Base-by-base conservation (phyloP, 2,329 filamentous ascomycete species). In the Mycocentrospora acerina region DNA sequence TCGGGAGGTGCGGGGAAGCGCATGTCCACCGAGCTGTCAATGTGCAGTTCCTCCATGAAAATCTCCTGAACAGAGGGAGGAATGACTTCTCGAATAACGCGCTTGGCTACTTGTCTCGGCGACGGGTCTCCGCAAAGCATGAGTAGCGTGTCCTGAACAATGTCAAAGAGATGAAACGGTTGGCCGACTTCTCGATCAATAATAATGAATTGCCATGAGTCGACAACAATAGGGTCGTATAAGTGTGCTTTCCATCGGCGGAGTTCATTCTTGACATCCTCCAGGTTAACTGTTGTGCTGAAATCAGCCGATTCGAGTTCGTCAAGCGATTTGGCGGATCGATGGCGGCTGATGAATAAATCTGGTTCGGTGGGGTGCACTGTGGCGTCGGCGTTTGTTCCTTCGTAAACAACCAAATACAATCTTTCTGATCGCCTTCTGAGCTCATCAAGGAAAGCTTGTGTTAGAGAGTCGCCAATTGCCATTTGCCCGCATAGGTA, bases 161-260 rank as follows among this genome's bases (percentile, higher is more conserved):
- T 60, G 10, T 62, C 55, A 4, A 62, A 50, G 2, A 63, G 41
- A 5, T 46, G 28, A 11, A 63, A 63, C 0, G 59, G 54, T 4
- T 54, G 24, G 0, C 55, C 54, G 4, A 46, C 44, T 13, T 59
- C 46, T n/a, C 49, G 46, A 16, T 62, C 58, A 22, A 63, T 58
- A 28, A 63, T 55, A 22, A 62, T 60, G 38, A 63, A 62, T 11
- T 62, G 55, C 59, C 58, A 63, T 0, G 59, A 63, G 14, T 62
- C 58, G 0, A 59, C 55, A 0, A 60, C 52, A 3, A 63, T 59
- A 0, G 58, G 55, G n/a, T 63, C 57, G 14, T 60, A 61, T 53
- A 59, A 60, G 0, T 51, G 43, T 0, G 41, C 53, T 30, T 60
- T 60, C 4, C 45, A 25, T 15, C 55, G 24, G 0, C 59, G 52